Percentiles rank a stretch among this genome's conserved stretches.
These are phyloP conservation scores for Aegilops tauschii DNA, from an alignment of 176 grass and related monocot genomes.

Conservation along the genomic window DNA sequence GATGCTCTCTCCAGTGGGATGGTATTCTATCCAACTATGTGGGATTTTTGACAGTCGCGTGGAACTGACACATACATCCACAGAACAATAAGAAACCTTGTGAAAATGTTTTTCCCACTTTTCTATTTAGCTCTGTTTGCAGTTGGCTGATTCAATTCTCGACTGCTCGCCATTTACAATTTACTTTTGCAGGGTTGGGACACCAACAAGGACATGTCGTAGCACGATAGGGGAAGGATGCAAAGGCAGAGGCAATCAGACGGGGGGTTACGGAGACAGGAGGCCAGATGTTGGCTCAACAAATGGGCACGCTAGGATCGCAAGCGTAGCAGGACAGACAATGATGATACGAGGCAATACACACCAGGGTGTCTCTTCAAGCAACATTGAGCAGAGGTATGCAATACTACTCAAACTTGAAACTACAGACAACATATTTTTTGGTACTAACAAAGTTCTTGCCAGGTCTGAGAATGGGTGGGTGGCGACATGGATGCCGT, in stretches of 20 bases:
- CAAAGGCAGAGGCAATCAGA: neutral
- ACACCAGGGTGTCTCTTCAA: neutral
- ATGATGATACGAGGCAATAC: neutral
- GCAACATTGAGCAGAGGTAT: neutral
- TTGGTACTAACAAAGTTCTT: neutral
- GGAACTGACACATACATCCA: slow-evolving; percentile 57
- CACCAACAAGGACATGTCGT: neutral
- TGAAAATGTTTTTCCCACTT: neutral
- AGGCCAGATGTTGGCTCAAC: neutral
- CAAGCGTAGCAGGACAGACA: too few species aligned
- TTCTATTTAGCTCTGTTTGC: neutral
- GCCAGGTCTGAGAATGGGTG: neutral
- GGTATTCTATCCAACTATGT: neutral
- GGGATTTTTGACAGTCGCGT: neutral
- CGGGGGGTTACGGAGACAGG: neutral
- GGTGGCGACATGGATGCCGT: neutral
- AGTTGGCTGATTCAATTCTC: neutral
- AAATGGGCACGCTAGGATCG: neutral
- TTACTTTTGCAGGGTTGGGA: slow-evolving; percentile 13
- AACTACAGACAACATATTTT: neutral
- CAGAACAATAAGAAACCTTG: slow-evolving; percentile 6
- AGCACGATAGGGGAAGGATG: neutral
- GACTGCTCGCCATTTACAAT: neutral
- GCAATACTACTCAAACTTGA: neutral
- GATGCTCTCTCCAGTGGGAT: neutral